Evolutionary conservation across 805 yeast species (phyloP), one percentile per base, ranked within the genome.

Genomic region (Candida bentonensis): DNA sequence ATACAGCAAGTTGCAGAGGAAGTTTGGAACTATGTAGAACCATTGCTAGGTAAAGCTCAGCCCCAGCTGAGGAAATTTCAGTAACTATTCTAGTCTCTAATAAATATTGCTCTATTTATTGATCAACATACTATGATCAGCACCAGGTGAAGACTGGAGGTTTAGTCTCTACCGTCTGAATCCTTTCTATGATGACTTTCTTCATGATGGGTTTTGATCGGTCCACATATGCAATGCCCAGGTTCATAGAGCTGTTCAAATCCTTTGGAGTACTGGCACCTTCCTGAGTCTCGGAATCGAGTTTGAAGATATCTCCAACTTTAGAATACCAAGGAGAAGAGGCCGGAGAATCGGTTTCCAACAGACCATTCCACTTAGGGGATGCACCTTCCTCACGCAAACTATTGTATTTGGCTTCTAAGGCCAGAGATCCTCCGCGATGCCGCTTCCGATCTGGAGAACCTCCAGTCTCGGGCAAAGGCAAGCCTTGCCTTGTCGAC

Each of bases 141-240:
- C 84, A 79, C 76, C 84, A 79, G 1, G 84, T 76, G 49, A 79
- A 78, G 1, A 79, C 74, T 0, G 86, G 84, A 0, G 80, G 76
- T 48, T 66, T 72, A 3, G 72, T 63, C 4, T 66, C 64, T 2
- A 72, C 79, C 15, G 72, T 68, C 51, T 75, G 77, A 22, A 79
- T 53, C 42, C 82, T 59, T 56, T 79, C 86, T 3, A 78, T 72
- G 2, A 79, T 68, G 2, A 77, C 83, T 36, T 59, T 64, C 51
- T 69, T 68, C 36, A 30, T 30, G 27, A 25, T 13, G 11, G 68
- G 60, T 7, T 47, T 45, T 15, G 46, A 42, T 11, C 45, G 52
- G 39, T 52, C 52, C 1, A 51, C 59, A 41, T 46, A 48, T 17
- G 53, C 44, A 22, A 53, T 52, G 15, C 59, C 42, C 17, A 30